Conservation (phyloP, 2,329 filamentous ascomycete species). For the Penicillium italicum region DNA sequence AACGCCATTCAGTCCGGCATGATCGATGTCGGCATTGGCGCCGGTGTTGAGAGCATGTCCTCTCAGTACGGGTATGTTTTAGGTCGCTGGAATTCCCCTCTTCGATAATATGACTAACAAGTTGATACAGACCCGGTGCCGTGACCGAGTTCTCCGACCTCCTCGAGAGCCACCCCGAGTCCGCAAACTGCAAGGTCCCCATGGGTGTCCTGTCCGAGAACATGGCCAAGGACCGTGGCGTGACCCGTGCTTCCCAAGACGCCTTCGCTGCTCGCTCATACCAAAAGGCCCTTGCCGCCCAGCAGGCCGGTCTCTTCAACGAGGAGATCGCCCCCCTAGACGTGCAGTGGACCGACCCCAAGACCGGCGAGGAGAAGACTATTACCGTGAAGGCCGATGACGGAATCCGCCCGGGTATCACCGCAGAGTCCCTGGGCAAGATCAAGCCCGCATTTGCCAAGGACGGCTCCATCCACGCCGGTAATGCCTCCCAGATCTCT, state of each 20-base stretch:
- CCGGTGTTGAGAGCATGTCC: constrained; percentile 96
- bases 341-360: constrained; percentile 85
- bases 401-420: constrained; percentile 80
- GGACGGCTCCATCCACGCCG: constrained; percentile 90
- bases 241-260: constrained; percentile 73
- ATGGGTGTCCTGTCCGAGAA: constrained; percentile 93
- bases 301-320: constrained; percentile 84
- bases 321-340: constrained; percentile 85
- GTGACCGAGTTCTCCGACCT: constrained; percentile 91
- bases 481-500: constrained; percentile 92
- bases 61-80: constrained; percentile 74
- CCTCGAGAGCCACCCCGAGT: constrained; percentile 73
- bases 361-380: constrained; percentile 78
- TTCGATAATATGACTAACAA: not conserved
- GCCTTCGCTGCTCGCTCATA: constrained; percentile 92
- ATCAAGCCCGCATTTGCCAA: constrained; percentile 87
- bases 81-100: not conserved
- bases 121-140: constrained; percentile 62
- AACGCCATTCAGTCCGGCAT: constrained; percentile 88
- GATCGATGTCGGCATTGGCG: constrained; percentile 92
- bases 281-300: constrained; percentile 81
- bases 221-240: constrained; percentile 82
- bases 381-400: constrained; percentile 84
- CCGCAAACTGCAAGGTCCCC: constrained; percentile 94
- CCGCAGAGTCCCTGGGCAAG: constrained; percentile 82